phyloP scores from a whole-genome alignment of 1,139 yeast genomes.

The Nakaseomyces bracarensis region DNA sequence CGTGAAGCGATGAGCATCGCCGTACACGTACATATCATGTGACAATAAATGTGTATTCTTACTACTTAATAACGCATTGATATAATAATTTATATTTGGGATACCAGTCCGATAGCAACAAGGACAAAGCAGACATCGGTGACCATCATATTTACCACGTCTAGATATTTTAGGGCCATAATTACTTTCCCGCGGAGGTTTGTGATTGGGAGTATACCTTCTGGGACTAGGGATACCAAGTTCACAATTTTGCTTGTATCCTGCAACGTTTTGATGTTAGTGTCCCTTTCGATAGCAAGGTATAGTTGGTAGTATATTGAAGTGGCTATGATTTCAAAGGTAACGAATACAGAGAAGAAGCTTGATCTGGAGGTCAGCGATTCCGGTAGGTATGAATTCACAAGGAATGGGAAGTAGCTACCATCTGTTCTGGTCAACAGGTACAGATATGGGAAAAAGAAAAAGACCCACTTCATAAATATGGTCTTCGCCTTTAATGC shows the following conservation, averaged over 20 bases:
- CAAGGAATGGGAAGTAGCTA: constrained; percentile 6
- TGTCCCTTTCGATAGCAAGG: constrained; percentile 24
- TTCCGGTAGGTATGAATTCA: constrained; percentile 6
- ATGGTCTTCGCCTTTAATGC: constrained; percentile 28
- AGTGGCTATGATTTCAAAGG: constrained; percentile 33
- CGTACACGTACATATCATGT: neutral
- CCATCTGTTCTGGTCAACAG: constrained; percentile 19
- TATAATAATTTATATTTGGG: neutral
- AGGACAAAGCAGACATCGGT: constrained; percentile 38
- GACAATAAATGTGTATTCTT: neutral
- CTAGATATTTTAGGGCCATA: constrained; percentile 33
- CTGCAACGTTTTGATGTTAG: constrained; percentile 24
- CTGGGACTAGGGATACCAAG: constrained; percentile 29
- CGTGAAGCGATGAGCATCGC: neutral
- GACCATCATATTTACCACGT: constrained; percentile 34
- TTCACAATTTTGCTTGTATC: constrained; percentile 27
- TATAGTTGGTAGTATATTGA: constrained; percentile 30
- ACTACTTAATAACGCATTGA: neutral
- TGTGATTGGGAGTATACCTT: constrained; percentile 28
- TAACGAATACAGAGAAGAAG: constrained; percentile 34
- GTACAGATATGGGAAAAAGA: constrained; percentile 26
- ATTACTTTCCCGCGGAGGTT: constrained; percentile 25
- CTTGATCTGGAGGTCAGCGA: constrained; percentile 22
- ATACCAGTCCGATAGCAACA: constrained; percentile 33
- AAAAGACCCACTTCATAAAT: constrained; percentile 28